These are phyloP conservation scores for Betula pendula DNA, from an alignment of 306 rosid genomes.

Conservation along the genomic window DNA sequence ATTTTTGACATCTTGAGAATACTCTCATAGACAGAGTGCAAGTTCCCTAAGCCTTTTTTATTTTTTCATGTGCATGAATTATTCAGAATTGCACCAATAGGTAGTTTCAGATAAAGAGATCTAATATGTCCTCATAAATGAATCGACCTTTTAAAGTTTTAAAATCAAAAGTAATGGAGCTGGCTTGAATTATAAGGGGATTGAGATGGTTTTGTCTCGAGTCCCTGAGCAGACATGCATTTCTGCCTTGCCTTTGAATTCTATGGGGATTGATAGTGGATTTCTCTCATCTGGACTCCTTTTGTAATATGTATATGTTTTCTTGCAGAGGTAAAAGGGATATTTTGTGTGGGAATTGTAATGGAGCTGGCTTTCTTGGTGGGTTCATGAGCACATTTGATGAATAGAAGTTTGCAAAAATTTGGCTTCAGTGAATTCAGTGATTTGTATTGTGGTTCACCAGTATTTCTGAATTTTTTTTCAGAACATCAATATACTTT, in stretches of 20 bases:
- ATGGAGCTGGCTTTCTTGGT: conserved; percentile 93
- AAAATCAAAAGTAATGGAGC: too few species aligned
- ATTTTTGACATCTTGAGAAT: conserved; percentile 3
- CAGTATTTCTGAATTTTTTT: neutral
- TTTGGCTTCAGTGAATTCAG: conserved; percentile 12
- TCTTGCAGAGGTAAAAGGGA: conserved; percentile 84
- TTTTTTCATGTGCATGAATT: neutral
- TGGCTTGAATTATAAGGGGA: too few species aligned
- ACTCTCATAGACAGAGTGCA: conserved; percentile 2
- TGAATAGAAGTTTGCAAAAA: conserved; percentile 38
- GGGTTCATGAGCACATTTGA: conserved; percentile 92
- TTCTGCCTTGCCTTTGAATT: neutral
- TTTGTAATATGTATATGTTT: conserved; percentile 2
- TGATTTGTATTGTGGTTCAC: neutral
- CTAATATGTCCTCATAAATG: neutral
- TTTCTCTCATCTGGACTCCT: conserved; percentile 4
- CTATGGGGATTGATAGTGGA: neutral
- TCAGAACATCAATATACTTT: neutral
- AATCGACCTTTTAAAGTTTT: too few species aligned
- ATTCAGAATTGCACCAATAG: neutral
- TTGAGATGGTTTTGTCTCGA: neutral
- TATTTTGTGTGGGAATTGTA: conserved; percentile 81
- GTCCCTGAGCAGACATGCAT: neutral
- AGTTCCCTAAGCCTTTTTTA: neutral
- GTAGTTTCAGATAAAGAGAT: neutral